These are phyloP conservation scores for Rubia yunnanensis DNA, from an alignment of 257 asterid species.

Conservation along the genomic window DNA sequence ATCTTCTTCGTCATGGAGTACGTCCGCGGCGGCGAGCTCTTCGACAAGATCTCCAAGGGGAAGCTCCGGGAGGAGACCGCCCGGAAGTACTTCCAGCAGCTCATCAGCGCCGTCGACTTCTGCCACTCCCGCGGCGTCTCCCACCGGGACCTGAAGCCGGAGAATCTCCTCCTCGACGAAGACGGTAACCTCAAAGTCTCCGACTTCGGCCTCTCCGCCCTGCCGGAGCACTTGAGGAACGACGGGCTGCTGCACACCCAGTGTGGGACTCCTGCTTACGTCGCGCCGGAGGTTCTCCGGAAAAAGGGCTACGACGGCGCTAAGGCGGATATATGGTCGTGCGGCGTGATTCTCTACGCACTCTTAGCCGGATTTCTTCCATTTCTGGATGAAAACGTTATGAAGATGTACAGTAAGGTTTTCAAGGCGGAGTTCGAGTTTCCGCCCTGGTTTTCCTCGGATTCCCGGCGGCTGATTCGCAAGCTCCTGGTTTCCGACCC, in stretches of 20 bases:
- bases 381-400: conserved; percentile 56
- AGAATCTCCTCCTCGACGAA: conserved; percentile 67
- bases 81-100: conserved; percentile 65
- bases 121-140: conserved; percentile 86
- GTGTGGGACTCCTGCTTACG: conserved; percentile 87
- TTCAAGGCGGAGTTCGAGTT: conserved; percentile 57
- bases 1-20: conserved; percentile 71
- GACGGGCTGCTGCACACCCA: conserved; percentile 75
- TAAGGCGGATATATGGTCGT: conserved; percentile 78
- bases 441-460: conserved; percentile 69
- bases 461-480: conserved; percentile 43
- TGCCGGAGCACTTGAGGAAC: conserved; percentile 50
- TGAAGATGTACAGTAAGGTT: conserved; percentile 65
- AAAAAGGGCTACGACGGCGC: conserved; percentile 75
- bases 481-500: conserved; percentile 63
- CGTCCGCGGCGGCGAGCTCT: conserved; percentile 73
- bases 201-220: conserved; percentile 72
- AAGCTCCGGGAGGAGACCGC: conserved; percentile 48
- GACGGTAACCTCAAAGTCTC: conserved; percentile 56
- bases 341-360: conserved; percentile 71
- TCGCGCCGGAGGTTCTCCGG: conserved; percentile 69
- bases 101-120: conserved; percentile 63
- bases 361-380: conserved; percentile 69
- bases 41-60: conserved; percentile 46
- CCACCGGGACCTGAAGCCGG: conserved; percentile 75